Conservation (phyloP, 2,329 filamentous ascomycete species). For the Nemania sp. region DNA sequence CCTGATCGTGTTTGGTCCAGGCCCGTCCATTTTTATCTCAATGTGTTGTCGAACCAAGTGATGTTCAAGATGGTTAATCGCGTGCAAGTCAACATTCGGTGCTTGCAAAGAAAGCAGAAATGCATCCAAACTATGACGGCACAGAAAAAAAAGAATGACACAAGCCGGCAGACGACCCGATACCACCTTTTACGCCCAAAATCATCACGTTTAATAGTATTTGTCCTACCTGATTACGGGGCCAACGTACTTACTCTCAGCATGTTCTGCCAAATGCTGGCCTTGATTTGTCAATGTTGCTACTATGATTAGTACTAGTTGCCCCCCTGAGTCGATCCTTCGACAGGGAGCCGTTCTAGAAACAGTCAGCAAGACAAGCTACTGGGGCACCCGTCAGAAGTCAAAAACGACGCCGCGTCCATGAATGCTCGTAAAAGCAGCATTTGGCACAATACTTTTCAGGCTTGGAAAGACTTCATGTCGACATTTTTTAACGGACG, state of each 20-base stretch:
- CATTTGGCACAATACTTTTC: too few species aligned
- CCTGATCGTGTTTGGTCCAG: constrained; percentile 11
- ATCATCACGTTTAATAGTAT: constrained; percentile 15
- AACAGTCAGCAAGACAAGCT: constrained; percentile 26
- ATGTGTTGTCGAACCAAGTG: constrained; percentile 7
- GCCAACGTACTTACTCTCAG: constrained; percentile 6
- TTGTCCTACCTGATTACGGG: constrained; percentile 8
- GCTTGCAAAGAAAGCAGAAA: constrained; percentile 5
- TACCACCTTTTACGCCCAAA: constrained; percentile 11
- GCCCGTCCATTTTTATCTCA: constrained; percentile 1
- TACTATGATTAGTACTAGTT: constrained; percentile 26
- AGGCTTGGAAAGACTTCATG: too few species aligned
- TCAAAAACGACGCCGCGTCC: constrained; percentile 15
- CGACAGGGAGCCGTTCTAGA: constrained; percentile 19
- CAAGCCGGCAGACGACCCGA: not conserved
- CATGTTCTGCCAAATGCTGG: constrained; percentile 7
- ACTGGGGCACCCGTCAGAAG: constrained; percentile 14
- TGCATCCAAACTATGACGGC: not conserved
- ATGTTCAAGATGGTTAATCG: too few species aligned
- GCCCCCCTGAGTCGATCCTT: constrained; percentile 24
- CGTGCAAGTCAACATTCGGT: not conserved
- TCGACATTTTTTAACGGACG: too few species aligned
- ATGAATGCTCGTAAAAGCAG: not conserved
- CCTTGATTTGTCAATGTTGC: constrained; percentile 26
- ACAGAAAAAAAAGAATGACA: constrained; percentile 1